Percentiles rank a stretch among this genome's conserved stretches.
Evolutionary conservation across 2,329 filamentous ascomycete species (phyloP).

Genomic region (Alternaria incomplexa): DNA sequence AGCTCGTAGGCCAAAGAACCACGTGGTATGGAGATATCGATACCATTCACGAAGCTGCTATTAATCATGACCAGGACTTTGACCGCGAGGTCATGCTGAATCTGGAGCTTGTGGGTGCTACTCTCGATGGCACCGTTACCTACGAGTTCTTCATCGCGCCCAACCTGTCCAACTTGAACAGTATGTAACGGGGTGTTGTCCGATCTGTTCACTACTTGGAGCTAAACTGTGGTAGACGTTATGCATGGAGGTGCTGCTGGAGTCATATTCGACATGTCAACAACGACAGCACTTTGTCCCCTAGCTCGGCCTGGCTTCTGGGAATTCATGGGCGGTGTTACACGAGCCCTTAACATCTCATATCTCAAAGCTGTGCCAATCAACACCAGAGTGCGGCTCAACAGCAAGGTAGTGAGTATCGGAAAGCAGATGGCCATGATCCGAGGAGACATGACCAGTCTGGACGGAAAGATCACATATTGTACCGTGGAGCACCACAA

Average conservation of each 20-base stretch:
- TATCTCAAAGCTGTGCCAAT: constrained; percentile 59
- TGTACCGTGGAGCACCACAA: constrained; percentile 62
- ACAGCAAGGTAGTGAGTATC: constrained; percentile 53
- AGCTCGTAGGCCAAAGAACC: constrained; percentile 36
- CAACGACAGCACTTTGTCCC: constrained; percentile 58
- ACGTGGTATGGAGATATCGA: constrained; percentile 31
- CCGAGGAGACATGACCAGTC: constrained; percentile 56
- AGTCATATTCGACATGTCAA: constrained; percentile 52
- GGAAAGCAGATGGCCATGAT: constrained; percentile 61
- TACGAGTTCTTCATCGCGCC: constrained; percentile 45
- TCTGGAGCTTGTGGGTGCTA: constrained; percentile 46
- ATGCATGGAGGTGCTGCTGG: constrained; percentile 51
- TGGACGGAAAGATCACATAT: constrained; percentile 56
- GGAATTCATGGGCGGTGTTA: constrained; percentile 61
- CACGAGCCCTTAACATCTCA: constrained; percentile 58
- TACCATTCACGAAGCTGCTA: not conserved
- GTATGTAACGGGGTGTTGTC: constrained; percentile 18
- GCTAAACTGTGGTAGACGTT: constrained; percentile 39
- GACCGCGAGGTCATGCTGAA: constrained; percentile 47
- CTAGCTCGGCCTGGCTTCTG: constrained; percentile 57
- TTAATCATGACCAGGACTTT: constrained; percentile 39
- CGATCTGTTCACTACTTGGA: not conserved
- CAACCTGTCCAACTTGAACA: constrained; percentile 49
- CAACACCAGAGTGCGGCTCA: constrained; percentile 52
- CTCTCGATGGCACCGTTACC: constrained; percentile 41